A percentile compares a stretch with the other conserved stretches of the same genome.
These are phyloP conservation scores for Hypoxylon subgilvum DNA, from an alignment of 495 filamentous ascomycete species.

Conservation along the genomic window DNA sequence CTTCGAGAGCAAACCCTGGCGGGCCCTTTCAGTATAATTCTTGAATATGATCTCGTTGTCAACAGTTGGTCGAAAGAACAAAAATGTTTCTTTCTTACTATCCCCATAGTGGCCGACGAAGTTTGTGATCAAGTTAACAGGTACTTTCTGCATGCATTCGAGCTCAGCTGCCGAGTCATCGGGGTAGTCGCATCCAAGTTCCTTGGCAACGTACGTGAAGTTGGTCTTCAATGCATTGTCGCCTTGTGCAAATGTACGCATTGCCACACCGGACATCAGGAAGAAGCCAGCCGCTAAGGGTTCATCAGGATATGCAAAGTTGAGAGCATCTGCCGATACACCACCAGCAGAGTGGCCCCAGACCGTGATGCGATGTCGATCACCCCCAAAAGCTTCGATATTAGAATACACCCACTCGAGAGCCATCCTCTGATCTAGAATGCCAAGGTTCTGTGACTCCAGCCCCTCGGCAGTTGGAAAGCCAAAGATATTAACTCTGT, in stretches of 20 bases:
- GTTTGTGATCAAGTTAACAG: conserved; percentile 46
- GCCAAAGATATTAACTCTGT: conserved; percentile 66
- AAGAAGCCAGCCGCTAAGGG: conserved; percentile 54
- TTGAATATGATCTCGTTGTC: conserved; percentile 52
- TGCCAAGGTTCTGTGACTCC: conserved; percentile 53
- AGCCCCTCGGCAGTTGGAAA: conserved; percentile 58
- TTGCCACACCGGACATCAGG: conserved; percentile 53
- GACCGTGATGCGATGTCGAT: conserved; percentile 62
- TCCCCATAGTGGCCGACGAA: conserved; percentile 49
- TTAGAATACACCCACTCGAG: conserved; percentile 74
- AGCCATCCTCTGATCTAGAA: conserved; percentile 63
- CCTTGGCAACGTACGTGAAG: conserved; percentile 52
- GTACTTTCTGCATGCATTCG: conserved; percentile 51
- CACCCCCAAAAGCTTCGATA: conserved; percentile 72
- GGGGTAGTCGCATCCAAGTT: conserved; percentile 47
- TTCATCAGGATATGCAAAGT: conserved; percentile 54
- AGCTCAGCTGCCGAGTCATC: conserved; percentile 46
- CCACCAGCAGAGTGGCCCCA: conserved; percentile 60
- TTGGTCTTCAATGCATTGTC: conserved; percentile 46
- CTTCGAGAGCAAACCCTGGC: conserved; percentile 30
- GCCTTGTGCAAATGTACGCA: conserved; percentile 39
- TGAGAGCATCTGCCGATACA: conserved; percentile 49
- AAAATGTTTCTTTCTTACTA: conserved; percentile 38
- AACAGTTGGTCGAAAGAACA: conserved; percentile 50
- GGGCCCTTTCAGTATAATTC: conserved; percentile 50